Conservation (phyloP, 2,329 filamentous ascomycete species). For the Macrophomina pseudophaseolina region DNA sequence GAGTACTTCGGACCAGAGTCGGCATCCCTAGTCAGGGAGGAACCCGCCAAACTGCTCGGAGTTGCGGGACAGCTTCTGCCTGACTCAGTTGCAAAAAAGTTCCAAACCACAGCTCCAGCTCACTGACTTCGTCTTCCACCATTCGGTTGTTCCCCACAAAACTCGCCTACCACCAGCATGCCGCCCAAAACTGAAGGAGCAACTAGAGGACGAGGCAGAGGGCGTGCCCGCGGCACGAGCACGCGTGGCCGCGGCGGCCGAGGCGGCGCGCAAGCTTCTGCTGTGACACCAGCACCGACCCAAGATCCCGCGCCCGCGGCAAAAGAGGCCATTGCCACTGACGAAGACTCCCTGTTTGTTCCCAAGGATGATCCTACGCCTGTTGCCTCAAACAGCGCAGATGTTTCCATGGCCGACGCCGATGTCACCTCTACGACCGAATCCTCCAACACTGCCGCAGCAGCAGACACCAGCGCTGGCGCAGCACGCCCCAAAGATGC, state of each 20-base stretch:
- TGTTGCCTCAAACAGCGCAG: not conserved
- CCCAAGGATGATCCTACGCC: slow-evolving; percentile 27
- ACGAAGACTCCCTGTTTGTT: slow-evolving; percentile 29
- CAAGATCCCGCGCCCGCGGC: slow-evolving; percentile 29
- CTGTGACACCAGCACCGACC: slow-evolving; percentile 30
- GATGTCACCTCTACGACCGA: slow-evolving; percentile 6
- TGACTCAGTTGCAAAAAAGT: slow-evolving; percentile 18
- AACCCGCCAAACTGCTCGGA: slow-evolving; percentile 1
- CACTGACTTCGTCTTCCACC: slow-evolving; percentile 13
- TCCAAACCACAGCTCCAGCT: slow-evolving; percentile 11
- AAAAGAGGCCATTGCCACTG: slow-evolving; percentile 15
- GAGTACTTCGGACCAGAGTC: not conserved
- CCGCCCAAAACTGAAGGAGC: slow-evolving; percentile 36
- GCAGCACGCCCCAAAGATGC: slow-evolving; percentile 8
- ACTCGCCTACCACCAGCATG: slow-evolving; percentile 33
- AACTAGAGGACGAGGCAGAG: slow-evolving; percentile 31
- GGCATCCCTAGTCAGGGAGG: not conserved
- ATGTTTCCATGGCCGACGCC: slow-evolving; percentile 20
- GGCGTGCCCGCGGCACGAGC: slow-evolving; percentile 32
- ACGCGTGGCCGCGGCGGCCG: slow-evolving; percentile 28
- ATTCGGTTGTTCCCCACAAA: not conserved
- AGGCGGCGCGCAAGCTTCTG: slow-evolving; percentile 30
- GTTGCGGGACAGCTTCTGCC: slow-evolving; percentile 4
- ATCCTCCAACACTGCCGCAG: not conserved
- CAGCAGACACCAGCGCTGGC: slow-evolving; percentile 13